Conservation (phyloP, 1,284 basidiomycete species). For the Pseudozyma sp. region DNA sequence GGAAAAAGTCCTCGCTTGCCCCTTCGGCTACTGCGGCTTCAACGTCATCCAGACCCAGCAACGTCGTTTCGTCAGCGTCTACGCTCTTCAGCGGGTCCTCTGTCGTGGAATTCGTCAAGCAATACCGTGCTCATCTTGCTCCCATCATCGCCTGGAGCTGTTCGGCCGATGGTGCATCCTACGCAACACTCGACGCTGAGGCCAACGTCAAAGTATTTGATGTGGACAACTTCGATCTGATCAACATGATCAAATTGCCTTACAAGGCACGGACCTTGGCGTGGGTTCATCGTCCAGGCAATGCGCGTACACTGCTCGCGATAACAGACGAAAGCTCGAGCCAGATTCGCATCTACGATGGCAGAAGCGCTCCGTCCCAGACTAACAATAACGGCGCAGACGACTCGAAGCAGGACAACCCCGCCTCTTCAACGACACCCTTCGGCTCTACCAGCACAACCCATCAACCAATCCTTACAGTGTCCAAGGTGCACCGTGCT, state of each 20-base stretch:
- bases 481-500: slow-evolving; percentile 29
- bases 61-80: slow-evolving; percentile 2
- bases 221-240: slow-evolving; percentile 98
- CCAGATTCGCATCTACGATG: slow-evolving; percentile 89
- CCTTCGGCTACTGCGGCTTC: slow-evolving; percentile 86
- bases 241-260: slow-evolving; percentile 90
- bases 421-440: background rate
- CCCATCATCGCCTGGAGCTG: slow-evolving; percentile 83
- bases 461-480: slow-evolving; percentile 31
- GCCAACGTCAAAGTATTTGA: slow-evolving; percentile 89
- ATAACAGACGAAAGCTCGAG: slow-evolving; percentile 83
- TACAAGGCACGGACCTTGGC: slow-evolving; percentile 47
- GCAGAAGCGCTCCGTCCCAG: slow-evolving; percentile 71
- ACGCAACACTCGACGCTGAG: slow-evolving; percentile 76
- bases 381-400: background rate
- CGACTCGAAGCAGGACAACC: background rate
- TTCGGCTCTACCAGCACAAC: background rate
- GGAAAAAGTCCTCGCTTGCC: slow-evolving; percentile 95
- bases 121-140: slow-evolving; percentile 82
- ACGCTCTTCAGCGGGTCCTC: slow-evolving; percentile 31
- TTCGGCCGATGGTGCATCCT: slow-evolving; percentile 91
- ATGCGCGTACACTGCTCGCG: slow-evolving; percentile 87
- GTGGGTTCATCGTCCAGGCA: slow-evolving; percentile 90
- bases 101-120: slow-evolving; percentile 69
- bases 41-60: slow-evolving; percentile 68